Base-by-base conservation (phyloP, 176 grass and related monocot species). In the Aegilops umbellulata region DNA sequence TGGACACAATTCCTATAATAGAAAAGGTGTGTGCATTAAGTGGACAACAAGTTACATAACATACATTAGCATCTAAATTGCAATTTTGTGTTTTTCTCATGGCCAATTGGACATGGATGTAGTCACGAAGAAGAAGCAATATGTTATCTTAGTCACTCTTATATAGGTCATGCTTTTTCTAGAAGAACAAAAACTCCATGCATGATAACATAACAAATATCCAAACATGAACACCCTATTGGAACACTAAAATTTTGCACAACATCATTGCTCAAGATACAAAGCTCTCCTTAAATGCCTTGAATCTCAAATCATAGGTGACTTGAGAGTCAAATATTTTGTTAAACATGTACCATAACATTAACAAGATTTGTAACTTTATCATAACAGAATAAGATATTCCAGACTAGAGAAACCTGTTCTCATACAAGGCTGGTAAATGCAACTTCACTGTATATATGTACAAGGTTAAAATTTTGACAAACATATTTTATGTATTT, bases 1-100 rank as follows among this genome's bases (percentile, higher is more conserved):
- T 95, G 83, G 89, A 92, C 51, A 95, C 24, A 51, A 91, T 98
- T 75, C 95, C 95, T 98, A 80, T 10, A 90, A 57, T 77, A 73
- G 15, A 87, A 26, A 75, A 75, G 0, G 13, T 15, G 69, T 10
- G 14, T 75, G 25, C 14, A 49, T 51, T 22, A 22, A 51, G 5
- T 26, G 74, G 34, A 12, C 26, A 81, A 47, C 22, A 81, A 61
- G 12, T 26, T 60, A 85, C 44, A 85, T 58, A 83, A 60, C 44
- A 55, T 55, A 35, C 76, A 67, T 72, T 13, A 39, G 38, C 82
- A 58, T 80, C 20, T 44, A 67, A 67, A 32, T 67, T 78, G 19
- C 20, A 70, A 25, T 15, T 83, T 10, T 58, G 15, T 47, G 20
- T 39, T 67, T 19, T 25, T 60, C 32, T 36, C 64, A 23, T 30